These are phyloP conservation scores for Periconia digitata DNA, from an alignment of 2,329 filamentous ascomycete genomes.

Conservation along the genomic window DNA sequence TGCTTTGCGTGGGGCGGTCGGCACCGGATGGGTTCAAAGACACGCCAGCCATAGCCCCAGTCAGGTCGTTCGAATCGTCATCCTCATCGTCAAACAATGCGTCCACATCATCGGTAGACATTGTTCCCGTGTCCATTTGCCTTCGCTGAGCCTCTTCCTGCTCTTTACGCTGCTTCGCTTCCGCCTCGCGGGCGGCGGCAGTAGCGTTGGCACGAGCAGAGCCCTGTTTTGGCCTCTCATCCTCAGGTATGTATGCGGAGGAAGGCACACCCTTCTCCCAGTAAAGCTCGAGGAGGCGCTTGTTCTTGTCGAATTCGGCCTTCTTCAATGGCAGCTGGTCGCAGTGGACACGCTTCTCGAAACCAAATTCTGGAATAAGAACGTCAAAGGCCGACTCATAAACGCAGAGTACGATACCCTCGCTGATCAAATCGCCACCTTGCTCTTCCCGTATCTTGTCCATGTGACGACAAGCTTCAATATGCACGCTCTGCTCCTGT, in stretches of 20 bases:
- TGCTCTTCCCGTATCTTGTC: conserved; percentile 84
- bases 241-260: conserved; percentile 92
- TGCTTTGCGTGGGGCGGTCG: conserved; percentile 91
- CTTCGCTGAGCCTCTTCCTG: conserved; percentile 88
- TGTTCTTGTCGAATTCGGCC: conserved; percentile 98
- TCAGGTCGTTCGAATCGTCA: conserved; percentile 77
- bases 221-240: conserved; percentile 87
- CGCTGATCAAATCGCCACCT: conserved; percentile 89
- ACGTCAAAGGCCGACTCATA: conserved; percentile 99
- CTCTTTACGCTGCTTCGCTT: conserved; percentile 81
- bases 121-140: conserved; percentile 92
- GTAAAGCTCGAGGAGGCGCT: conserved; percentile 91
- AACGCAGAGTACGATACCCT: conserved; percentile 94
- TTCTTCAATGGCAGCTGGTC: conserved; percentile 98
- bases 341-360: conserved; percentile 98
- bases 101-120: conserved; percentile 89
- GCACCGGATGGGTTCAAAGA: conserved; percentile 66
- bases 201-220: conserved; percentile 74
- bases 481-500: conserved; percentile 98
- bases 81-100: conserved; percentile 96
- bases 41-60: conserved; percentile 89
- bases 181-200: conserved; percentile 75
- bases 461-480: conserved; percentile 95
- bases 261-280: conserved; percentile 99
- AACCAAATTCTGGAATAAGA: conserved; percentile 95